Percentiles rank a stretch among this genome's conserved stretches.
phyloP scores from a whole-genome alignment of 352 stramenopile species.

The Pythium graminicola region DNA sequence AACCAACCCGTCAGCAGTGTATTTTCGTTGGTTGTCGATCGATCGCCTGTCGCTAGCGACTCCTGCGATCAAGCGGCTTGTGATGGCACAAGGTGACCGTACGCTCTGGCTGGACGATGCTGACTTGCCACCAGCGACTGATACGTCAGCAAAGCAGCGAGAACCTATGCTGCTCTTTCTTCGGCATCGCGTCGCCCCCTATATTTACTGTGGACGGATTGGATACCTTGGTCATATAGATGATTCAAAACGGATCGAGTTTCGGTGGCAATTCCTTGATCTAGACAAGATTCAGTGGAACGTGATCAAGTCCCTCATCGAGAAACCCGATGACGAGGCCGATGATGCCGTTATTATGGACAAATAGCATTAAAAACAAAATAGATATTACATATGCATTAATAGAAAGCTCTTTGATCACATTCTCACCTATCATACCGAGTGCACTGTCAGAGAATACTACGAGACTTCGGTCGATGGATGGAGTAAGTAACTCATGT shows the following conservation, averaged over 20 bases:
- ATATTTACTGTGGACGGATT: constrained; percentile 52
- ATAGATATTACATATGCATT: background rate
- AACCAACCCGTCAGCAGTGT: no score
- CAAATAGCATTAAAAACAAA: no score
- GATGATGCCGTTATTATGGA: background rate
- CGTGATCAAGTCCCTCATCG: constrained; percentile 1
- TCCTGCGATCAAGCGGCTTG: no score
- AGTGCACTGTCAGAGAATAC: no score
- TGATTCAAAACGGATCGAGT: no score
- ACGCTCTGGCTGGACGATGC: constrained; percentile 25
- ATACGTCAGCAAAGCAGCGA: background rate
- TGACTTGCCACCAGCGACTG: background rate
- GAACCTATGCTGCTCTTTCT: constrained; percentile 42
- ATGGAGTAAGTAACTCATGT: constrained; percentile 21
- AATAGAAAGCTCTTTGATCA: no score
- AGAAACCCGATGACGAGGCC: background rate
- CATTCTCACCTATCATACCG: no score
- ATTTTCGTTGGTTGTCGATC: no score
- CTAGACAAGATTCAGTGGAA: constrained; percentile 20
- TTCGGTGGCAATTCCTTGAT: constrained; percentile 57
- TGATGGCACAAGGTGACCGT: no score
- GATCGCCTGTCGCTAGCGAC: no score
- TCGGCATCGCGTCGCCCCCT: constrained; percentile 36
- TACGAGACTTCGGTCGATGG: constrained; percentile 12
- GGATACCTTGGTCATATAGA: no score